Conservation (phyloP, 768 basidiomycete species). For the Neoboletus brunneissimus region DNA sequence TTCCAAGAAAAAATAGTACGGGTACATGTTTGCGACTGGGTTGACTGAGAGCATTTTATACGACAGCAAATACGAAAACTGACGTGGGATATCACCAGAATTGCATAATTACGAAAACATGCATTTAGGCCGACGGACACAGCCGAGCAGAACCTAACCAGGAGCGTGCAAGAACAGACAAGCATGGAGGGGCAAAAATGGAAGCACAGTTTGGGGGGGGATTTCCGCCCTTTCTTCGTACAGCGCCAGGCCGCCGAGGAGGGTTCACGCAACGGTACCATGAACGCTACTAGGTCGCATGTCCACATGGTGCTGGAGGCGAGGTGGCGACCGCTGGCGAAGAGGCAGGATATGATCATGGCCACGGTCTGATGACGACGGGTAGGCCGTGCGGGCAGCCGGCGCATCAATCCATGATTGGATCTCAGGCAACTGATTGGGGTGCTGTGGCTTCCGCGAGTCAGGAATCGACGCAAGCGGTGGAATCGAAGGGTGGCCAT, state of each 20-base stretch:
- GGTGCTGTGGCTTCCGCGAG: slow-evolving; percentile 32
- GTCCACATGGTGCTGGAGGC: slow-evolving; percentile 34
- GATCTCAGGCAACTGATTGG: slow-evolving; percentile 44
- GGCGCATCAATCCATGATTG: slow-evolving; percentile 45
- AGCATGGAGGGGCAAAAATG: slow-evolving; percentile 5
- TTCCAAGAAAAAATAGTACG: slow-evolving; percentile 28
- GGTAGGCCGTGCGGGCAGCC: slow-evolving; percentile 26
- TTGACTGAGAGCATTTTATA: slow-evolving; percentile 18
- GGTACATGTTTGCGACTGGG: slow-evolving; percentile 21
- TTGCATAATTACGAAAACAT: slow-evolving; percentile 20
- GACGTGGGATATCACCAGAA: slow-evolving; percentile 15
- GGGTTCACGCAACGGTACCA: slow-evolving; percentile 30
- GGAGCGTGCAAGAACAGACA: slow-evolving; percentile 22
- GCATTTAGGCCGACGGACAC: slow-evolving; percentile 2
- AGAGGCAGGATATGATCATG: slow-evolving; percentile 31
- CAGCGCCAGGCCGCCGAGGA: slow-evolving; percentile 19
- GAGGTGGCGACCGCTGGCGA: slow-evolving; percentile 34
- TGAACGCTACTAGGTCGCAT: slow-evolving; percentile 31
- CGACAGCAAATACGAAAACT: slow-evolving; percentile 25
- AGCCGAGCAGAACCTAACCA: slow-evolving; percentile 19
- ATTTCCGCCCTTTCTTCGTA: slow-evolving; percentile 2
- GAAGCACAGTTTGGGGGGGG: slow-evolving; percentile 7
- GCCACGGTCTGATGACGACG: slow-evolving; percentile 30
- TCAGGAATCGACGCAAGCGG: slow-evolving; percentile 41
- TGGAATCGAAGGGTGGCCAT: slow-evolving; percentile 52